These are phyloP conservation scores for Leucocoprinus leucothites DNA, from an alignment of 768 basidiomycete species.

Conservation along the genomic window DNA sequence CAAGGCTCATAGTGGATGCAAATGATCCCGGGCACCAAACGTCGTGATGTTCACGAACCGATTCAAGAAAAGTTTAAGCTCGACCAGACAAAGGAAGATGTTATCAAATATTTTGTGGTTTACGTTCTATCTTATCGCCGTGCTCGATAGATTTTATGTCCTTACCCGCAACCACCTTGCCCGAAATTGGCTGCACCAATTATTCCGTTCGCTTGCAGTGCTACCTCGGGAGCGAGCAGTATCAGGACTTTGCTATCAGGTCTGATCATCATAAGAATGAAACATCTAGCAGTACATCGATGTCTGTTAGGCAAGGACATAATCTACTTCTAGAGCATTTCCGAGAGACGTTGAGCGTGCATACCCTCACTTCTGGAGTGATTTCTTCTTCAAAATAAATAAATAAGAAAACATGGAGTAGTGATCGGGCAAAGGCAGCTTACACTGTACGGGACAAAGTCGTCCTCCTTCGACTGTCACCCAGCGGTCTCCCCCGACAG, in stretches of 20 bases:
- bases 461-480: constrained; percentile 9
- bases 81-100: constrained; percentile 93
- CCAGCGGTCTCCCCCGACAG: constrained; percentile 17
- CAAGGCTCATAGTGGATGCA: constrained; percentile 96
- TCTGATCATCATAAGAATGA: no score
- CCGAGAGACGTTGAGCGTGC: no score
- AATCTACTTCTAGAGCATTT: no score
- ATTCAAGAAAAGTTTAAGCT: constrained; percentile 96
- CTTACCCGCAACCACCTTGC: constrained; percentile 87
- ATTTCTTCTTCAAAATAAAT: no score
- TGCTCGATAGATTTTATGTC: constrained; percentile 92
- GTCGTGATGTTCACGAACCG: constrained; percentile 81
- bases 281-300: no score
- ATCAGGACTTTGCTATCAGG: no score
- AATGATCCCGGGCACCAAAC: constrained; percentile 98
- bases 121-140: constrained; percentile 89
- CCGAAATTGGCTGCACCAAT: constrained; percentile 34
- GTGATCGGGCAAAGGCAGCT: no score
- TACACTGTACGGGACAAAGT: constrained; percentile 10
- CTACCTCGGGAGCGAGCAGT: no score
- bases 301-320: no score
- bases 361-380: no score
- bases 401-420: no score
- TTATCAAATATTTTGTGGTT: constrained; percentile 94
- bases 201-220: no score